Conservation (phyloP, 2,329 filamentous ascomycete genomes). For the Cladophialophora carrionii region DNA sequence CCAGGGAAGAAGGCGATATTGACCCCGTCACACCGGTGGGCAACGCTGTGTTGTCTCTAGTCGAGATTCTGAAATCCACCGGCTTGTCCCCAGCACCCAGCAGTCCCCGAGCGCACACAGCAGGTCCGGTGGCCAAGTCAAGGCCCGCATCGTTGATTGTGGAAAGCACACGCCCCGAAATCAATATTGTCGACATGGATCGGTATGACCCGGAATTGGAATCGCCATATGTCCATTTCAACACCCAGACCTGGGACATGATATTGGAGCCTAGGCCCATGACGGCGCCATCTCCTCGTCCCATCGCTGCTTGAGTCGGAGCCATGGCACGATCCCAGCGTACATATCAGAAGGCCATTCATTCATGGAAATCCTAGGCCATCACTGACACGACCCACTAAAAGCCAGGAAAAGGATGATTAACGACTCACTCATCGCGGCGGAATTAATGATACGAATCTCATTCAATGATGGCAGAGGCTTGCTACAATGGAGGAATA, state of each 20-base stretch:
- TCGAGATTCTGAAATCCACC: conserved; percentile 27
- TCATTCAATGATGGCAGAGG: neutral
- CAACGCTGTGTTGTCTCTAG: conserved; percentile 22
- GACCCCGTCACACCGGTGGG: conserved; percentile 20
- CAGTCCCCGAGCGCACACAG: neutral
- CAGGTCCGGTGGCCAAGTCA: neutral
- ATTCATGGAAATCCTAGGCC: neutral
- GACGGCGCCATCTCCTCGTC: conserved; percentile 12
- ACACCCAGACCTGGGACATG: conserved; percentile 38
- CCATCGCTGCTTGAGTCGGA: conserved; percentile 4
- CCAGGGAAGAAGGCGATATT: conserved; percentile 20
- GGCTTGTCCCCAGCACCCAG: conserved; percentile 4
- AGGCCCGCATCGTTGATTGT: conserved; percentile 9
- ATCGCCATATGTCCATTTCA: conserved; percentile 37
- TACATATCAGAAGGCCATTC: neutral
- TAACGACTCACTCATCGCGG: neutral
- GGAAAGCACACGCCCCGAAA: neutral
- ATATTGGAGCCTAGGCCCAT: conserved; percentile 27
- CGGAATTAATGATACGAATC: conserved; percentile 1
- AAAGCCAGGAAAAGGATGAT: neutral
- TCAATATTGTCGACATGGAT: conserved; percentile 17
- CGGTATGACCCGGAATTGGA: conserved; percentile 20
- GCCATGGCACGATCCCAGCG: neutral
- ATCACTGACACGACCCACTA: neutral
- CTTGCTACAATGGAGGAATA: neutral